Evolutionary conservation across 305 asterid genomes (phyloP).

Genomic region (Petunia hybrid): DNA sequence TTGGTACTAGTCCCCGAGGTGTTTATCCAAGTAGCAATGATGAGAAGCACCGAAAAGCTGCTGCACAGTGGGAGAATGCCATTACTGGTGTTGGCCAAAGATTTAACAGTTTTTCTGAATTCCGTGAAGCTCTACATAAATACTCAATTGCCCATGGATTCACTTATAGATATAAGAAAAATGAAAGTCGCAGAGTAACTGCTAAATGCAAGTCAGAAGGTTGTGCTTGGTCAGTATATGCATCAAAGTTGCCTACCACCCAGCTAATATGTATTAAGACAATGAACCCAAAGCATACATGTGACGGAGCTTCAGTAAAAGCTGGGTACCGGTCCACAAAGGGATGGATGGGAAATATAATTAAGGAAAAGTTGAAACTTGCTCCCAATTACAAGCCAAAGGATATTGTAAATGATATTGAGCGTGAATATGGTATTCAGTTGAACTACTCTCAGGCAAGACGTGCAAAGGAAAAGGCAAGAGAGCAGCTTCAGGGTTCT

Average conservation of each 20-base stretch:
- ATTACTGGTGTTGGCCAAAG: conserved; percentile 41
- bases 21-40: conserved; percentile 24
- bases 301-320: conserved; percentile 34
- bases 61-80: conserved; percentile 34
- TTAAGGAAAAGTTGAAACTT: conserved; percentile 37
- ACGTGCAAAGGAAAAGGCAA: conserved; percentile 38
- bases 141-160: conserved; percentile 39
- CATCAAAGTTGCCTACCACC: conserved; percentile 39
- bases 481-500: conserved; percentile 41
- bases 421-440: conserved; percentile 41
- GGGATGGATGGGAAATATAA: conserved; percentile 40
- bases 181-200: conserved; percentile 37
- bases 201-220: conserved; percentile 39
- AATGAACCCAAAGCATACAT: conserved; percentile 33
- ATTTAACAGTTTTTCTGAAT: conserved; percentile 38
- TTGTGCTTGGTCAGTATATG: conserved; percentile 38
- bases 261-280: conserved; percentile 36
- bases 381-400: conserved; percentile 37
- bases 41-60: conserved; percentile 35
- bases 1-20: conserved; percentile 6
- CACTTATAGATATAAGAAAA: conserved; percentile 38
- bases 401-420: conserved; percentile 38
- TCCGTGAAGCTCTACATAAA: conserved; percentile 40
- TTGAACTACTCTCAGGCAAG: conserved; percentile 39
- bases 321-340: conserved; percentile 38